These are phyloP conservation scores for Aspergillus indologenus DNA, from an alignment of 495 filamentous ascomycete genomes.

Conservation along the genomic window DNA sequence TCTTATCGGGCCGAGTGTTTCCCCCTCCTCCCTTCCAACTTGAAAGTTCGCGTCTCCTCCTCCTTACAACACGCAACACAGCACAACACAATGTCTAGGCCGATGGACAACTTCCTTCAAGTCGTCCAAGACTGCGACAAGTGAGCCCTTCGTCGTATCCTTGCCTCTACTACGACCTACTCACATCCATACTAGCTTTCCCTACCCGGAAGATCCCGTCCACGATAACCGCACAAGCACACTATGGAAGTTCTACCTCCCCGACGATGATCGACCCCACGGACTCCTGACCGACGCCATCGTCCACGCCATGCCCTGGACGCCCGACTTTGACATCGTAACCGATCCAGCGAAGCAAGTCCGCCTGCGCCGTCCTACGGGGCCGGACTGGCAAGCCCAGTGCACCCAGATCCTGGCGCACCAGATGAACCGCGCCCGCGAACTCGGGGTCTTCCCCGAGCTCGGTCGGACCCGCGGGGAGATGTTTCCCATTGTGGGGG, in stretches of 20 bases:
- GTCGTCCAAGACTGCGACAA: neutral
- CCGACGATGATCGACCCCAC: constrained; percentile 7
- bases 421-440: constrained; percentile 2
- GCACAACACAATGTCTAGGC: too few relatives aligned
- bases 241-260: constrained; percentile 13
- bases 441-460: neutral
- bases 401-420: constrained; percentile 5
- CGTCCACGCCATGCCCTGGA: constrained; percentile 10
- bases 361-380: neutral
- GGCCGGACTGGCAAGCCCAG: constrained; percentile 4
- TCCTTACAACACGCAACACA: too few relatives aligned
- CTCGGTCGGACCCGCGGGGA: constrained; percentile 3
- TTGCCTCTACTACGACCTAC: neutral
- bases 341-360: neutral
- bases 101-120: neutral
- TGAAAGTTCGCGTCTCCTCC: too few relatives aligned
- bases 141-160: neutral
- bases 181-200: neutral
- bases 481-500: constrained; percentile 9
- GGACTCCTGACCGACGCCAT: constrained; percentile 7
- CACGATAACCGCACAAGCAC: neutral
- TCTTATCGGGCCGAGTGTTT: too few relatives aligned
- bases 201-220: neutral
- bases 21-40: too few relatives aligned
- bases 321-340: constrained; percentile 5